Percentiles rank a stretch among this genome's conserved stretches.
phyloP scores from a whole-genome alignment of 2,329 filamentous ascomycete genomes.

The Fusarium nisikadoi region DNA sequence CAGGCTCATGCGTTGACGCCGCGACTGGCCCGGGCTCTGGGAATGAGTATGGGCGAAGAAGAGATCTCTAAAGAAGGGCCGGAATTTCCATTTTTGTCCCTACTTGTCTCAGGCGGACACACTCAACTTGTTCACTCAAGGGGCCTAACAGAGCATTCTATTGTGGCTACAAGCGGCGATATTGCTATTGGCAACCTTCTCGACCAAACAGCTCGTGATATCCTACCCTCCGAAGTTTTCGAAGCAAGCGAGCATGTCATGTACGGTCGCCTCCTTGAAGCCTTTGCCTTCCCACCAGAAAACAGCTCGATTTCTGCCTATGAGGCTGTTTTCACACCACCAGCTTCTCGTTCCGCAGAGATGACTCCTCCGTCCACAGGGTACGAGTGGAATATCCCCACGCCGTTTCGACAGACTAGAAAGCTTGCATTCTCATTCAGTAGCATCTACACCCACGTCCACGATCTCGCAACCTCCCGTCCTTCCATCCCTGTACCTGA shows the following conservation, averaged over 20 bases:
- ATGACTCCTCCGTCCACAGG: conserved; percentile 55
- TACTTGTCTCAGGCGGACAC: conserved; percentile 93
- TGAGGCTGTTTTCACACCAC: conserved; percentile 66
- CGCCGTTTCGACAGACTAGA: conserved; percentile 70
- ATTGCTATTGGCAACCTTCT: conserved; percentile 90
- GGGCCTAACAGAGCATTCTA: conserved; percentile 73
- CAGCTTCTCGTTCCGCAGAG: conserved; percentile 67
- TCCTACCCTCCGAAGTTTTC: conserved; percentile 73
- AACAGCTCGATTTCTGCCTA: conserved; percentile 32
- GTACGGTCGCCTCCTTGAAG: conserved; percentile 83
- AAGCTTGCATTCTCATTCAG: conserved; percentile 79
- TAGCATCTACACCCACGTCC: conserved; percentile 67
- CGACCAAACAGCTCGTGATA: conserved; percentile 83
- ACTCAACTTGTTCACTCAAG: conserved; percentile 84
- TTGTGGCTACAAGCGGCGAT: conserved; percentile 79
- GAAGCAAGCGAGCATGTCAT: conserved; percentile 70
- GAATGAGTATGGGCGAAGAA: conserved; percentile 41
- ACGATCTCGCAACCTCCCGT: conserved; percentile 55
- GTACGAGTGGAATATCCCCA: conserved; percentile 71
- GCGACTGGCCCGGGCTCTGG: conserved; percentile 74
- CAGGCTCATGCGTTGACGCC: conserved; percentile 94
- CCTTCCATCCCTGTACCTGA: conserved; percentile 64
- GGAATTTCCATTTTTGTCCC: conserved; percentile 83
- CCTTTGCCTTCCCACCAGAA: conserved; percentile 74
- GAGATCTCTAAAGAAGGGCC: conserved; percentile 51